Base-by-base conservation (phyloP, 2,329 filamentous ascomycete genomes). In the Fonsecaea pugnacius region DNA sequence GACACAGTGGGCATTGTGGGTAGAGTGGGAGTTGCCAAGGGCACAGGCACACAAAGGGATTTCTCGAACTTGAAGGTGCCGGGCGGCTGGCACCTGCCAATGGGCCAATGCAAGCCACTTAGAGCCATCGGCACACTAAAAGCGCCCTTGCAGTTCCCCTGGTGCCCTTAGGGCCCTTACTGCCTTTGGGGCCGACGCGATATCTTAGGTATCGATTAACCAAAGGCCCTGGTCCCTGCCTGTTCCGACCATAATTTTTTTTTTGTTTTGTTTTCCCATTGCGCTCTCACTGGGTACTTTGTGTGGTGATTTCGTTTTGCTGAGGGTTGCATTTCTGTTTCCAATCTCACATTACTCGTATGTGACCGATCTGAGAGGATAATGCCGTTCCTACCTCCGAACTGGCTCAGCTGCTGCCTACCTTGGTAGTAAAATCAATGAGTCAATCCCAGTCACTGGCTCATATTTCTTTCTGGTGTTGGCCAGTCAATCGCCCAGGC, bases 71-170 rank as follows among this genome's bases (percentile, higher is more conserved):
- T 58, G 55, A 48, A 18, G 38, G 57, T 51, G 57, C 57, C 57
- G 50, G 57, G 57, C 32, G 18, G 21, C 57, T 40, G 57, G 57
- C 46, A 59, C 32, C 10, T 46, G 57, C 57, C 57, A 59, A 52
- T 59, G 57, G 46, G 57, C 57, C 57, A 59, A 52, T 59, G 57
- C 57, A 59, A 50, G 57, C 57, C 57, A 59, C 12, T 10, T 9
- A 10, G 21, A 24, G 43, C 43, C 57, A 40, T 32, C 57, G 40
- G 35, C 10, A 48, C 46, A 24, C 18, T 24, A 59, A 32, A 32
- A 33, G 12, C 16, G 40, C 55, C 57, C 32, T 51, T 9, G 43
- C 21, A 4, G 18, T 24, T 24, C 30, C 57, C 57, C 32, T 53
- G 51, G 27, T 53, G 51, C 32, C 30, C 51, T 53, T 30, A 6